Evolutionary conservation across 2,329 filamentous ascomycete genomes (phyloP), one percentile per base, ranked within the genome.

Genomic region (Stenocarpella maydis): DNA sequence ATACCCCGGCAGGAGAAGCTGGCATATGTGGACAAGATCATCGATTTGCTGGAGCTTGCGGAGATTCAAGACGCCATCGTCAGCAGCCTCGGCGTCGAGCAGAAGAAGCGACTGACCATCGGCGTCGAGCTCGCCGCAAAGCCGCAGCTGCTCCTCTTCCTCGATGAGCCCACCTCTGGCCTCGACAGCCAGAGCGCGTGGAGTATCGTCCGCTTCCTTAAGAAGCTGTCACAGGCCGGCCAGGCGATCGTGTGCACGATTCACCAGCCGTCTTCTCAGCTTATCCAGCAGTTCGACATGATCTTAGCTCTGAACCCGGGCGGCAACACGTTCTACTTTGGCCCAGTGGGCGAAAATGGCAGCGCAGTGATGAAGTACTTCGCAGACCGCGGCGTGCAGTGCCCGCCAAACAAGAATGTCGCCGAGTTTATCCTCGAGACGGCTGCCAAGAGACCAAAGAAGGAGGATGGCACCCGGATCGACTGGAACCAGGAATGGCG

Each of bases 91-190:
- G 89, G 89, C 70, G 78, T 80, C 3, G 81, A 83, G 72, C 81
- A 83, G 69, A 77, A 80, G 63, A 83, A 83, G 72, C 86, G 90
- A 73, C 82, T 93, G 21, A 93, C 91, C 0, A 93, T 93, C 71
- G 91, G 90, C 76, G 91, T 94, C 2, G 91, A 94, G 77, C 82
- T 94, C 12, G 91, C 90, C 28, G 91, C 91, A 4, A 92, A 91
- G 77, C 91, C 91, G 2, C 85, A 89, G 43, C 82, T 93, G 7
- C 85, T 93, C 61, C 84, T 93, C 31, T 94, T 94, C 83, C 84
- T 93, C 31, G 91, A 94, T 75, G 91, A 94, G 76, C 91, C 91
- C 5, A 93, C 91, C 9, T 92, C 90, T 39, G 91, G 91, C 78
- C 84, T 93, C 19, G 91, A 94, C 77, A 89, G 86, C 75, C 90